Evolutionary conservation across 345 rosid genomes (phyloP).

Genomic region (Aegle marmelos): DNA sequence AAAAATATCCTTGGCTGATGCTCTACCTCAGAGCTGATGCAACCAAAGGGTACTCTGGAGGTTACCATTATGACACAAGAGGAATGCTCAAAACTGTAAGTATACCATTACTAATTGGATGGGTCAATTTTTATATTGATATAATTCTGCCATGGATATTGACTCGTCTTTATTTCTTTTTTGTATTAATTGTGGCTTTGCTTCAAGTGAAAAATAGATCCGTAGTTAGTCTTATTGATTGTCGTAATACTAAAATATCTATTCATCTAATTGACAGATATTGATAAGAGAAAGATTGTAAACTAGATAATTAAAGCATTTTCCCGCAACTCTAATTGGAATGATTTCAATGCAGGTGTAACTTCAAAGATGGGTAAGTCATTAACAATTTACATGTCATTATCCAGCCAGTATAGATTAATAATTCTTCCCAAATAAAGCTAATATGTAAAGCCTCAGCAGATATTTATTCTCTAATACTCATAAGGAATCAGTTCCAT

Average conservation of each 20-base stretch:
- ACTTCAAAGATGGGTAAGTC: slow-evolving; percentile 15
- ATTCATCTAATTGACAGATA: slow-evolving; percentile 3
- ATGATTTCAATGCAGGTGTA: neutral
- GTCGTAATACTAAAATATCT: neutral
- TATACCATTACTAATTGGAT: neutral
- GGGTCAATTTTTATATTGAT: neutral
- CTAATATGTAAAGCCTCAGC: neutral
- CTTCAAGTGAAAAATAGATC: neutral
- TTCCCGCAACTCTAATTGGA: neutral
- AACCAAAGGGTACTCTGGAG: slow-evolving; percentile 67
- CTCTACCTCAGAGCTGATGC: slow-evolving; percentile 91
- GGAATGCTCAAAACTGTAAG: slow-evolving; percentile 78
- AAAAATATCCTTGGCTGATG: slow-evolving; percentile 87
- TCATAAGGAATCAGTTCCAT: neutral
- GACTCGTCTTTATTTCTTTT: neutral
- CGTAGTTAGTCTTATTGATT: neutral
- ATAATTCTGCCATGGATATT: neutral
- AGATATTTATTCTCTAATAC: neutral
- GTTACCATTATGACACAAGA: slow-evolving; percentile 70
- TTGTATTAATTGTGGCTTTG: neutral
- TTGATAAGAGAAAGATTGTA: slow-evolving; percentile 3
- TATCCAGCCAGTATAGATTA: neutral
- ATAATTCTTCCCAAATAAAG: neutral
- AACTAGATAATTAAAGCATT: neutral
- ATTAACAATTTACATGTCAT: neutral